Conservation (phyloP, 371 early-diverging fungal species). For the Rhizopus arrhizus region DNA sequence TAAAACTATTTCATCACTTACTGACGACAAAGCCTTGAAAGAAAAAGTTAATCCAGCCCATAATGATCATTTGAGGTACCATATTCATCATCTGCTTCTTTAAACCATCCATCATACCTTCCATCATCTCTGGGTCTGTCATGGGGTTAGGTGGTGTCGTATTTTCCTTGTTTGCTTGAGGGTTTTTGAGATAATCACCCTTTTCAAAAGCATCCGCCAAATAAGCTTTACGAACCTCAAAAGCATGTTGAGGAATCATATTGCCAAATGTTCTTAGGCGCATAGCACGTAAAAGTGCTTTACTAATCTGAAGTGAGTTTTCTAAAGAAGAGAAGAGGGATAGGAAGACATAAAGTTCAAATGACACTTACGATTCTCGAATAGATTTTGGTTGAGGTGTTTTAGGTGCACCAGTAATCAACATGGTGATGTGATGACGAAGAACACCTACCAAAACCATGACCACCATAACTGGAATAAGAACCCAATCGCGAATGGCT, state of each 20-base stretch:
- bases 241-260: conserved; percentile 73
- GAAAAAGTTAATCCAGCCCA: conserved; percentile 98
- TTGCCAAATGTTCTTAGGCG: conserved; percentile 69
- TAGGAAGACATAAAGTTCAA: background rate
- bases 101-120: conserved; percentile 96
- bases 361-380: conserved; percentile 67
- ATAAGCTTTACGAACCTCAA: conserved; percentile 68
- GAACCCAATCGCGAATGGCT: conserved; percentile 93
- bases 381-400: conserved; percentile 75
- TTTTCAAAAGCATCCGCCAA: conserved; percentile 79
- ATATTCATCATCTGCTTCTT: conserved; percentile 95
- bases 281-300: conserved; percentile 77
- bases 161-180: conserved; percentile 62
- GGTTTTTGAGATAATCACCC: conserved; percentile 82
- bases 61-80: conserved; percentile 96
- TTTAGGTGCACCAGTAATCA: conserved; percentile 80
- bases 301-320: conserved; percentile 33
- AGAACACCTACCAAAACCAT: conserved; percentile 94
- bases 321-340: background rate
- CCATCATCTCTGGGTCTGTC: conserved; percentile 92
- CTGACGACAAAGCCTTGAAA: conserved; percentile 96
- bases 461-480: conserved; percentile 94
- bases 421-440: conserved; percentile 87
- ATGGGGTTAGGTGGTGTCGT: conserved; percentile 74
- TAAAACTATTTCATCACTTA: conserved; percentile 41